Conservation (phyloP, 179 eudicot species). For the Vitellaria paradoxa region DNA sequence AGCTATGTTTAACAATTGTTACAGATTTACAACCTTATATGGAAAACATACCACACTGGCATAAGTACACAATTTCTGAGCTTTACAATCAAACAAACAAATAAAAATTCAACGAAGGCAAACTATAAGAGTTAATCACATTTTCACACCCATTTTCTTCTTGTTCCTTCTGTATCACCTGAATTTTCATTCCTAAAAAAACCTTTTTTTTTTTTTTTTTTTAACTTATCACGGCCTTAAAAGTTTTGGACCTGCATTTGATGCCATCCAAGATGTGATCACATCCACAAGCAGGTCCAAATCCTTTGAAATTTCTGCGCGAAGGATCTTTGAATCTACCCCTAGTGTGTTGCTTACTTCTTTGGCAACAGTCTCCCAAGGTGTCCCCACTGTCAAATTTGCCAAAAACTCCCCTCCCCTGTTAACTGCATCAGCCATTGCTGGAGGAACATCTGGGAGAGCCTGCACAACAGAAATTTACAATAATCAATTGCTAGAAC, state of each 20-base stretch:
- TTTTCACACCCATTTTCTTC: neutral
- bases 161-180: neutral
- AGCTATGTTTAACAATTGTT: neutral
- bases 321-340: constrained; percentile 49
- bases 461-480: constrained; percentile 46
- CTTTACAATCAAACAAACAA: neutral
- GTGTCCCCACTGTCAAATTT: constrained; percentile 73
- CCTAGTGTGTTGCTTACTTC: constrained; percentile 70
- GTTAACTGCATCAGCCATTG: constrained; percentile 88
- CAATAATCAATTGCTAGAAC: neutral
- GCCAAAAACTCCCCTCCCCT: constrained; percentile 79
- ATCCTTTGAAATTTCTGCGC: constrained; percentile 59
- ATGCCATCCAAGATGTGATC: constrained; percentile 69
- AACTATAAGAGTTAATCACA: neutral
- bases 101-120: neutral
- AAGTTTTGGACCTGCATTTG: constrained; percentile 47
- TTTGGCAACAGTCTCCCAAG: constrained; percentile 82
- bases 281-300: constrained; percentile 71
- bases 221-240: constrained; percentile 30
- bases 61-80: neutral
- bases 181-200: neutral
- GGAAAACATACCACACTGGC: neutral
- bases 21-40: neutral
- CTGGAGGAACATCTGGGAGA: constrained; percentile 92
- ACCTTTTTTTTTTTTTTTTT: neutral